Base-by-base conservation (phyloP, 2,329 filamentous ascomycete species). In the Elsinoe perseae region DNA sequence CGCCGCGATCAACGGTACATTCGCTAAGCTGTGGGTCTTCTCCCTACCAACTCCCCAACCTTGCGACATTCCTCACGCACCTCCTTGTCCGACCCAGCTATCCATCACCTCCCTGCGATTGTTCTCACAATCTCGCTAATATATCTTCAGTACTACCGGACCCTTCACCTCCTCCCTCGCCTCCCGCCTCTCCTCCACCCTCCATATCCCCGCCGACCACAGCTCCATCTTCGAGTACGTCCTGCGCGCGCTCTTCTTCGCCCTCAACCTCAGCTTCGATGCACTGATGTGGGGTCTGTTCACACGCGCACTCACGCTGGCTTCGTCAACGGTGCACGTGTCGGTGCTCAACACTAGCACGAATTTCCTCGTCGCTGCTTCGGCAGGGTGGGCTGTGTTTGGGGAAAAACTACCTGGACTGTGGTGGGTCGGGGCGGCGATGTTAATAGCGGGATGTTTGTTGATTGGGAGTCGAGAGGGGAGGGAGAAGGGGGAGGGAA, bases 211-310 rank as follows among this genome's bases (percentile, higher is more conserved):
- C 4, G 12, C 23, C 5, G 6, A 20, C 14, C 40, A 46, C 38
- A 34, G 36, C 14, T 14, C 73, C 18, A 63, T 75, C 14, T 69
- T 81, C 21, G 80, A 82, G 58, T 70, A 71, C 54, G 63, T 73
- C 8, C 72, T 82, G 21, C 70, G 79, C 63, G 77, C 70, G 38
- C 78, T 79, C 40, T 91, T 91, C 75, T 91, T 92, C 65, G 79
- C 75, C 0, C 77, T 91, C 10, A 92, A 90, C 64, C 76, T 90
- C 43, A 69, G 79, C 53, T 90, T 89, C 70, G 89, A 90, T 65
- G 85, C 81, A 54, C 75, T 89, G 70, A 92, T 92, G 87, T 92
- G 87, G 87, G 83, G 85, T 0, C 79, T 92, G 48, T 92, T 91
- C 73, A 92, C 87, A 5, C 80, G 82, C 50, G 87, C 87, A 54